Evolutionary conservation across 1,284 basidiomycete genomes (phyloP).

Genomic region (Exsudoporus floridanus): DNA sequence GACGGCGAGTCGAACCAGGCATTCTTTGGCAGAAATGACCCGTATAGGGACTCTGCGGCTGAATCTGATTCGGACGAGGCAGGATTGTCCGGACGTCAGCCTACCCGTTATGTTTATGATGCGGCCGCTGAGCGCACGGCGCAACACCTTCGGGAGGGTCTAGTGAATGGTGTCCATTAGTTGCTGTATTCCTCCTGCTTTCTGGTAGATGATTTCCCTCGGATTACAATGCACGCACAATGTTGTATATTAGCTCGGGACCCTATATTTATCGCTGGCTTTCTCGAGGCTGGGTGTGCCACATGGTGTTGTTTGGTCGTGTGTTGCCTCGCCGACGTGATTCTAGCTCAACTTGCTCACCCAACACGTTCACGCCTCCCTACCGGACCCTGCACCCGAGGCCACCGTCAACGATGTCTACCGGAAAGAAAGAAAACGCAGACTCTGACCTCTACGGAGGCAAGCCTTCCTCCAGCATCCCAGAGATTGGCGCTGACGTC

Average conservation of each 20-base stretch:
- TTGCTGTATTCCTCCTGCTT: slow-evolving; percentile 6
- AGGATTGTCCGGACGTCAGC: slow-evolving; percentile 40
- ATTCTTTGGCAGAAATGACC: slow-evolving; percentile 40
- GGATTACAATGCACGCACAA: slow-evolving; percentile 19
- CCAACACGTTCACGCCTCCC: neutral
- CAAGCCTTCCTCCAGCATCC: slow-evolving; percentile 7
- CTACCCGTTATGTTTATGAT: slow-evolving; percentile 74
- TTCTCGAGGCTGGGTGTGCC: neutral
- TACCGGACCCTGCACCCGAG: neutral
- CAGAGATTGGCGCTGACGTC: slow-evolving; percentile 6
- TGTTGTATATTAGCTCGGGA: slow-evolving; percentile 33
- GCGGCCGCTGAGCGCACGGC: slow-evolving; percentile 74
- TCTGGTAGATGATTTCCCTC: slow-evolving; percentile 15
- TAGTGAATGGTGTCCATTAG: slow-evolving; percentile 43
- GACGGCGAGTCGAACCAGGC: slow-evolving; percentile 45
- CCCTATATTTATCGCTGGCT: slow-evolving; percentile 26
- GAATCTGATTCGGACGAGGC: slow-evolving; percentile 43
- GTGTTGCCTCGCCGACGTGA: slow-evolving; percentile 13
- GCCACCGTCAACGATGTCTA: slow-evolving; percentile 16
- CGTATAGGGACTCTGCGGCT: slow-evolving; percentile 25
- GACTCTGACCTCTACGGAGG: slow-evolving; percentile 43
- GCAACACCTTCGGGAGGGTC: slow-evolving; percentile 52
- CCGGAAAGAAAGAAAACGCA: slow-evolving; percentile 29
- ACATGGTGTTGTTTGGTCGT: slow-evolving; percentile 26
- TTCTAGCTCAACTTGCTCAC: slow-evolving; percentile 4